Evolutionary conservation across 306 rosid genomes (phyloP), one percentile per base, ranked within the genome.

Genomic region (Spatholobus suberectus): DNA sequence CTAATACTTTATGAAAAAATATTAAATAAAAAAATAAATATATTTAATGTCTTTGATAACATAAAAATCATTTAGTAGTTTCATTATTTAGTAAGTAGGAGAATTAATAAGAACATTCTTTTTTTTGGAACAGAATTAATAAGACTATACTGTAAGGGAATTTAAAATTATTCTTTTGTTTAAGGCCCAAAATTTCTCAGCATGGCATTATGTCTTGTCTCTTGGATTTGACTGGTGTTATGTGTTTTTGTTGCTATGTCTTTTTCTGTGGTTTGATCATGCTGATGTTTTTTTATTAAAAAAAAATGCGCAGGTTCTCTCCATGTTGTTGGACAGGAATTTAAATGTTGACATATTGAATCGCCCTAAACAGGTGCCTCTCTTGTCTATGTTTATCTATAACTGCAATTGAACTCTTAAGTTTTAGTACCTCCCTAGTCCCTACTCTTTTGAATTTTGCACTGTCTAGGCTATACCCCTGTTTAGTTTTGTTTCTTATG

Each of bases 341-440:
- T 85, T 89, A 14, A 85, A 84, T 58, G 92, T 92, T 6, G 97
- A 92, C 79, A 70, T 85, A 46, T 75, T 92, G 79, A 92, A 89
- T 88, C 93, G 93, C 23, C 78, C 86, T 73, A 94, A 91, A 71
- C 96, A 92, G 94, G 97, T 90, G 41, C 20, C 2, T 34, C 21
- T 32, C 11, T n/a, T n/a, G n/a, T 78, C 26, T 21, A 14, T 57
- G 57, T n/a, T 14, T 75, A 14, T 38, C 43, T 49, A 21, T 29
- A 26, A 76, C n/a, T 59, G 18, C 12, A 54, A 18, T 54, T 20
- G 61, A n/a, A n/a, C n/a, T n/a, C n/a, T n/a, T n/a, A n/a, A n/a
- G n/a, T n/a, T n/a, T n/a, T n/a, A n/a, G n/a, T n/a, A n/a, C n/a
- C n/a, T n/a, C n/a, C n/a, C n/a, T n/a, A n/a, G n/a, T n/a, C n/a